Evolutionary conservation across 257 asterid genomes (phyloP).

Genomic region (Ilex aquifolium): DNA sequence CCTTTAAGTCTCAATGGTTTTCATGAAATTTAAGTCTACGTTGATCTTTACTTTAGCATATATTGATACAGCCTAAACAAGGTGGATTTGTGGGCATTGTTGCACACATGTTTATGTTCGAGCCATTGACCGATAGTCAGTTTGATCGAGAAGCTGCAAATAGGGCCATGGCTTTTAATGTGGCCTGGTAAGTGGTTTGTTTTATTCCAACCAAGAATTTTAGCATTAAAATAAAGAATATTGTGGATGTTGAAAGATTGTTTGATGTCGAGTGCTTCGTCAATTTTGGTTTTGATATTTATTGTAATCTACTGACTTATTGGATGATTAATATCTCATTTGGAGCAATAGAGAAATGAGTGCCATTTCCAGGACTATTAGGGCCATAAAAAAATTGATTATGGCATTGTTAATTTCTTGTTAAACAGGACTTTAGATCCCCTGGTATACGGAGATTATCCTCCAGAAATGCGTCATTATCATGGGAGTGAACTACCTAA

Average conservation of each 20-base stretch:
- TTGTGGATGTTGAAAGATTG: not conserved
- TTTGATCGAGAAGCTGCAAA: slow-evolving; percentile 54
- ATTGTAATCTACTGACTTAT: not conserved
- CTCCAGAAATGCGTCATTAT: slow-evolving; percentile 4
- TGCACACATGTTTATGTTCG: slow-evolving; percentile 41
- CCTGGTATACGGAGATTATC: slow-evolving; percentile 47
- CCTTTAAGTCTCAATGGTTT: not conserved
- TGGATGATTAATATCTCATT: not conserved
- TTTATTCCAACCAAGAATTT: not conserved
- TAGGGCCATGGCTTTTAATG: slow-evolving; percentile 56
- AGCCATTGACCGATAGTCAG: slow-evolving; percentile 39
- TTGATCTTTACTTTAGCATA: not conserved
- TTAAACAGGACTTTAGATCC: slow-evolving; percentile 59
- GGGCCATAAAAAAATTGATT: not conserved
- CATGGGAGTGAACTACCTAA: slow-evolving; percentile 49
- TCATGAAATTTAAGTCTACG: not conserved
- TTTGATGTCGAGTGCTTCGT: not conserved
- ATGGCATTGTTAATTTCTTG: not conserved
- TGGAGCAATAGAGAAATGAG: not conserved
- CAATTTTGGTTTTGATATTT: not conserved
- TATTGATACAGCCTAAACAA: slow-evolving; percentile 33
- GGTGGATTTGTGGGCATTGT: slow-evolving; percentile 51
- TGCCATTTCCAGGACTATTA: not conserved
- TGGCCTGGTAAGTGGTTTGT: slow-evolving; percentile 54
- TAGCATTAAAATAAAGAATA: not conserved